These are phyloP conservation scores for Eucalyptus pauciflora DNA, from an alignment of 345 rosid genomes.

Conservation along the genomic window DNA sequence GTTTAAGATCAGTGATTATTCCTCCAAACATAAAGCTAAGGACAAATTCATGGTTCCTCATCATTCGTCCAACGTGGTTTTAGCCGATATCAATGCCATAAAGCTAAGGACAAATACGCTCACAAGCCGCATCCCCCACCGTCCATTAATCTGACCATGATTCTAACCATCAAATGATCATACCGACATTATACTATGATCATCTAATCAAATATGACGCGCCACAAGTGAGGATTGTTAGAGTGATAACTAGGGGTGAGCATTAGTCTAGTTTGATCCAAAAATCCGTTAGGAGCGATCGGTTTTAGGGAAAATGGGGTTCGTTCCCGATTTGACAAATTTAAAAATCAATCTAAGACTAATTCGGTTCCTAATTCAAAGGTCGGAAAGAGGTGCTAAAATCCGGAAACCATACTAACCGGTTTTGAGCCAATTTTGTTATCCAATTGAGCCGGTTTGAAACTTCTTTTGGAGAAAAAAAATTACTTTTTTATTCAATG, in stretches of 20 bases:
- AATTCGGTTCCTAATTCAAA: rapidly evolving
- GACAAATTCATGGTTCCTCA: background rate
- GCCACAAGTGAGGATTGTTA: background rate
- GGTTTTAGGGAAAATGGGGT: background rate
- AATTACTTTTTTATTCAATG: background rate
- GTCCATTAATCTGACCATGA: background rate
- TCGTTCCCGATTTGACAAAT: rapidly evolving
- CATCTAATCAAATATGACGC: background rate
- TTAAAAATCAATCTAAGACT: background rate
- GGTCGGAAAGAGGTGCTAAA: background rate
- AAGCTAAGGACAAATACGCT: background rate
- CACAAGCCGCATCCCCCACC: background rate
- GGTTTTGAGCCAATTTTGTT: background rate
- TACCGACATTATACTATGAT: background rate
- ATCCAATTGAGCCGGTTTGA: rapidly evolving
- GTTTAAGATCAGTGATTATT: background rate
- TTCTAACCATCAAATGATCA: background rate
- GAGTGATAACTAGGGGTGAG: background rate
- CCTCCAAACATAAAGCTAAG: background rate
- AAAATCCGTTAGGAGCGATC: rapidly evolving
- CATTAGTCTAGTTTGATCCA: background rate
- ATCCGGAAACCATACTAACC: rapidly evolving
- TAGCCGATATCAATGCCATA: background rate
- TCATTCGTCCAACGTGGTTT: background rate
- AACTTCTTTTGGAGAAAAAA: background rate